phyloP scores from a whole-genome alignment of 345 rosid genomes.

The Arabis hirsuta region DNA sequence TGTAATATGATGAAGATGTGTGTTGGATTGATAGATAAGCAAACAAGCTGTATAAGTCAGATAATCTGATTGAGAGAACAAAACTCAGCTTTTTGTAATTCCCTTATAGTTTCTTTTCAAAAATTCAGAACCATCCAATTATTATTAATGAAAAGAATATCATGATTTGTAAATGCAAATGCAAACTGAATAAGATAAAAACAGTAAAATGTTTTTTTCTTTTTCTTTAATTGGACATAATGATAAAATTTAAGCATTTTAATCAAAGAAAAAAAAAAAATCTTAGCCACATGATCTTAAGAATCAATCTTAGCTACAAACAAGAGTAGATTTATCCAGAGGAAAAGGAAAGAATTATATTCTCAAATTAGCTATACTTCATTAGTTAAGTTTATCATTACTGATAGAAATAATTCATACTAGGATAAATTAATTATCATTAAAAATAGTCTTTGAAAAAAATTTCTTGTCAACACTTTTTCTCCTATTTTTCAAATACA shows the following conservation, averaged over 20 bases:
- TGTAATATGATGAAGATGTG: slow-evolving; percentile 26
- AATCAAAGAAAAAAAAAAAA: not conserved
- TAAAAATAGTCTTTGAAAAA: not conserved
- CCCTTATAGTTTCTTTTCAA: not conserved
- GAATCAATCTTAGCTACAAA: not conserved
- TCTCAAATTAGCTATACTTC: slow-evolving; percentile 2
- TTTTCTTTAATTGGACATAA: not conserved
- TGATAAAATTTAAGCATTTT: not conserved
- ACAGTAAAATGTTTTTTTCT: not conserved
- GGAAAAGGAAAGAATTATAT: not conserved
- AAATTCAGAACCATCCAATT: not conserved
- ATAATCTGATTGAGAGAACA: slow-evolving; percentile 11
- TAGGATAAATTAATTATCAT: not conserved
- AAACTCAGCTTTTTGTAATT: not conserved
- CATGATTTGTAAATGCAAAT: not conserved
- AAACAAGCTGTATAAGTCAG: slow-evolving; percentile 17
- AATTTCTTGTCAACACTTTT: not conserved
- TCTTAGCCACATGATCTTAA: not conserved
- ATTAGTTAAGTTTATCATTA: no score
- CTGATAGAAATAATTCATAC: not conserved
- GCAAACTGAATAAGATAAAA: not conserved
- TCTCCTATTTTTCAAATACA: slow-evolving; percentile 4
- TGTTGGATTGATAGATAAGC: slow-evolving; percentile 18
- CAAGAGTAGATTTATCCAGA: not conserved
- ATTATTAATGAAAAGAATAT: not conserved